Evolutionary conservation across 2,329 filamentous ascomycete species (phyloP), one percentile per base, ranked within the genome.

Genomic region (Lecanosticta acicola): DNA sequence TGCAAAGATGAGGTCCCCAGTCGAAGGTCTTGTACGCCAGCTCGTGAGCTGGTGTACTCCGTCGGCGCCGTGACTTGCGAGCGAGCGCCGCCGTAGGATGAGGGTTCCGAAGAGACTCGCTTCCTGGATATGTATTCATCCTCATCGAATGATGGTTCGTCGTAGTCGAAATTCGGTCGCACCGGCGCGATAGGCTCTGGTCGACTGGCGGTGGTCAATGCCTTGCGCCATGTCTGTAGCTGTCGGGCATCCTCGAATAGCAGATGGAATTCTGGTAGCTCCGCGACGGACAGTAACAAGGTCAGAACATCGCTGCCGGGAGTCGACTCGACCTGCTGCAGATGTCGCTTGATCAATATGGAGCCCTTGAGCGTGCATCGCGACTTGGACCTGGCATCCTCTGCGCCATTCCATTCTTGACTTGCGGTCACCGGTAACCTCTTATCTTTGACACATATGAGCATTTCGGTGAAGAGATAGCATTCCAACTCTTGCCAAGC

Each of bases 361-460:
- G 93, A 97, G 14, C 93, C 93, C 70, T 98, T 98, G 34, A 98
- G 74, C 0, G 90, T 94, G 72, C 85, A 96, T 53, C 81, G 81
- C 8, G 78, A 73, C 65, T 84, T 90, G 45, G 77, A 76, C 17
- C 76, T 77, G 1, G 73, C 39, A 3, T 73, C 71, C 14, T 69
- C 68, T 1, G 68, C 58, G 18, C 72, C 72, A n/a, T 79, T 84
- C 78, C 86, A 90, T 54, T 86, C 80, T 41, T 80, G 76, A 32
- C 77, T 74, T 50, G 59, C 64, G 38, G 66, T 59, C 32, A 73
- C 56, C 8, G 73, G 65, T 7, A 75, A 68, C 71, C 90, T 95
- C 78, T 96, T 97, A 70, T 97, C 93, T 69, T 97, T 98, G 50
- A 98, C 89, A 63, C 93, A 98, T 55, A 98, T 98, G 59, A 98